These are phyloP conservation scores for Claviceps paspali DNA, from an alignment of 2,329 filamentous ascomycete genomes.

Conservation along the genomic window DNA sequence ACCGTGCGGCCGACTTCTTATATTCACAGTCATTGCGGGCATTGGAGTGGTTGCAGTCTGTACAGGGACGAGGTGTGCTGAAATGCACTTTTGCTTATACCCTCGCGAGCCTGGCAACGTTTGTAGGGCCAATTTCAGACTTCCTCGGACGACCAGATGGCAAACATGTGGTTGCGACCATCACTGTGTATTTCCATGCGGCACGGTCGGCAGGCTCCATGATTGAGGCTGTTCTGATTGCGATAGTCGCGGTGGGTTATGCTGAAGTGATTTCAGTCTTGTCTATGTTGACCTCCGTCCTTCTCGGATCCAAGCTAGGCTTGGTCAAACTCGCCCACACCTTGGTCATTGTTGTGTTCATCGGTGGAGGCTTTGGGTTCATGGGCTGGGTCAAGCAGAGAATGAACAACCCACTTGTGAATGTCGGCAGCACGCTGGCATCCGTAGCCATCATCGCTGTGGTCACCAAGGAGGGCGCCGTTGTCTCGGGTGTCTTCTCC, in stretches of 20 bases:
- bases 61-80: constrained; percentile 57
- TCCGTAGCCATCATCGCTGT: constrained; percentile 74
- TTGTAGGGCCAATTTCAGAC: constrained; percentile 52
- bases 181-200: constrained; percentile 84
- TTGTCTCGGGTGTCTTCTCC: constrained; percentile 63
- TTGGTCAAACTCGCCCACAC: constrained; percentile 57
- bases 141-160: constrained; percentile 71
- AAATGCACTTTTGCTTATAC: constrained; percentile 82
- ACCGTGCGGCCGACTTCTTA: not conserved
- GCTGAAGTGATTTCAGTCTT: constrained; percentile 49
- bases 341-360: constrained; percentile 62
- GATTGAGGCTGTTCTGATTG: constrained; percentile 64
- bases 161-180: constrained; percentile 79
- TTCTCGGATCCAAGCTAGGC: constrained; percentile 51
- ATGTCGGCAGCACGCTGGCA: constrained; percentile 66
- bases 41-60: constrained; percentile 43
- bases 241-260: constrained; percentile 60
- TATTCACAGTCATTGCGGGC: constrained; percentile 1
- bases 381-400: constrained; percentile 70
- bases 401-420: constrained; percentile 59
- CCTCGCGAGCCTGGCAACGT: constrained; percentile 67
- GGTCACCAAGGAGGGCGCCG: constrained; percentile 71
- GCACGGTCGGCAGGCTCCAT: constrained; percentile 70
- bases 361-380: constrained; percentile 67
- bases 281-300: constrained; percentile 68